Evolutionary conservation across 768 basidiomycete genomes (phyloP).

Genomic region (Mycena haematopus): DNA sequence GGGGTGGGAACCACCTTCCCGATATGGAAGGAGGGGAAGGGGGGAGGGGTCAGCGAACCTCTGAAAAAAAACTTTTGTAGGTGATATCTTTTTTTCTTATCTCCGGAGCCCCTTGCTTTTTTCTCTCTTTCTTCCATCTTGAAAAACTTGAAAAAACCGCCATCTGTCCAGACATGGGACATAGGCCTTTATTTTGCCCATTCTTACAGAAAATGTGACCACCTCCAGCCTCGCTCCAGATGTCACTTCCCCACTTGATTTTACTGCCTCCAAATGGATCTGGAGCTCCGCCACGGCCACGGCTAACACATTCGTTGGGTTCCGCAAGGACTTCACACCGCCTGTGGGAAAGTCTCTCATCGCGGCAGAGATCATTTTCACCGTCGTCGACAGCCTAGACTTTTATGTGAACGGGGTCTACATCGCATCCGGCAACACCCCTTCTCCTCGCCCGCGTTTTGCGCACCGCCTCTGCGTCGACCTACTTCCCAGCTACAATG

Average conservation of each 20-base stretch:
- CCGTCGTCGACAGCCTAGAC: neutral
- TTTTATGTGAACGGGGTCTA: conserved; percentile 17
- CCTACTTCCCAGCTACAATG: conserved; percentile 17
- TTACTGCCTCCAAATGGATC: conserved; percentile 18
- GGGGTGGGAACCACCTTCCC: no score
- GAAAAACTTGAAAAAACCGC: no score
- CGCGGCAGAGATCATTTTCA: conserved; percentile 1
- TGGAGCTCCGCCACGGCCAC: neutral
- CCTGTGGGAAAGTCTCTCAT: conserved; percentile 12
- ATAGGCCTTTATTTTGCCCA: no score
- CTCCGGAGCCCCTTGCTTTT: no score
- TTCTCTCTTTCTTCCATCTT: no score
- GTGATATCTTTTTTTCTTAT: no score
- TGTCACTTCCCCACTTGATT: neutral
- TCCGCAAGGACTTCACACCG: neutral
- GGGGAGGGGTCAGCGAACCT: no score
- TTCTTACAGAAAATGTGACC: no score
- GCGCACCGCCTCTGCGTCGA: conserved; percentile 14
- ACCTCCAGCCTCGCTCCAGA: neutral
- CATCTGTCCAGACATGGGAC: no score
- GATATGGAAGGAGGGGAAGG: no score
- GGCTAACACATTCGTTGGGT: neutral
- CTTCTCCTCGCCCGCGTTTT: neutral
- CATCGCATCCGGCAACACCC: neutral
- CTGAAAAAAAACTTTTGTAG: no score